phyloP scores from a whole-genome alignment of 2,329 filamentous ascomycete species.

The Sporothrix mexicana region DNA sequence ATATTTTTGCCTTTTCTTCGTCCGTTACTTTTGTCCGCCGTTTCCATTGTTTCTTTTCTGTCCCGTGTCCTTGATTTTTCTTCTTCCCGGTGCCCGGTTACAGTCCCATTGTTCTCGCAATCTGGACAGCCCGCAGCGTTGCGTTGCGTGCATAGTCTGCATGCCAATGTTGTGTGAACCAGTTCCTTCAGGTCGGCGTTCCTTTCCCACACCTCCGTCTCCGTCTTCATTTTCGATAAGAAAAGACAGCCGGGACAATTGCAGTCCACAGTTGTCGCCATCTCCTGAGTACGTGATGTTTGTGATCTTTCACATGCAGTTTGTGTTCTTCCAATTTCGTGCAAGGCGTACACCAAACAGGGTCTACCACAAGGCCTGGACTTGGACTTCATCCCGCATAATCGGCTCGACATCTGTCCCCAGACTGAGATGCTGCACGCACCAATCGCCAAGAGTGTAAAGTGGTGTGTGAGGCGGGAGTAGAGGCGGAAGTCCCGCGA shows the following conservation, averaged over 20 bases:
- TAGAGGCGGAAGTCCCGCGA: background rate
- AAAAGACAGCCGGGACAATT: background rate
- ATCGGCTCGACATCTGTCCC: background rate
- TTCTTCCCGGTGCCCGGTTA: background rate
- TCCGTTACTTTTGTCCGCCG: background rate
- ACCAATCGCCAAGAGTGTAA: background rate
- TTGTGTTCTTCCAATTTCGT: background rate
- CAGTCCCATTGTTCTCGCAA: background rate
- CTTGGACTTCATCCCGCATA: background rate
- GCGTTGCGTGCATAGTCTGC: background rate
- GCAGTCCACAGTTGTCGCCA: too few relatives aligned
- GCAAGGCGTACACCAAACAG: background rate
- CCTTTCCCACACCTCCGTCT: background rate
- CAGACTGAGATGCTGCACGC: background rate
- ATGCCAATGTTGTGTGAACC: background rate
- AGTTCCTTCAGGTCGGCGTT: background rate
- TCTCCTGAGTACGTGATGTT: background rate
- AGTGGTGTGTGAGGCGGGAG: background rate
- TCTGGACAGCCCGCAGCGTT: slow-evolving; percentile 7
- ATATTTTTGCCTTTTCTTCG: background rate
- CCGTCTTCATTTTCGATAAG: background rate
- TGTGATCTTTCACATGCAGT: background rate
- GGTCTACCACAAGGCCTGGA: background rate
- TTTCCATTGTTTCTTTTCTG: background rate
- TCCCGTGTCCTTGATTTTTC: background rate